Evolutionary conservation across 805 yeast genomes (phyloP), one percentile per base, ranked within the genome.

Genomic region (Pichia ethanolica): DNA sequence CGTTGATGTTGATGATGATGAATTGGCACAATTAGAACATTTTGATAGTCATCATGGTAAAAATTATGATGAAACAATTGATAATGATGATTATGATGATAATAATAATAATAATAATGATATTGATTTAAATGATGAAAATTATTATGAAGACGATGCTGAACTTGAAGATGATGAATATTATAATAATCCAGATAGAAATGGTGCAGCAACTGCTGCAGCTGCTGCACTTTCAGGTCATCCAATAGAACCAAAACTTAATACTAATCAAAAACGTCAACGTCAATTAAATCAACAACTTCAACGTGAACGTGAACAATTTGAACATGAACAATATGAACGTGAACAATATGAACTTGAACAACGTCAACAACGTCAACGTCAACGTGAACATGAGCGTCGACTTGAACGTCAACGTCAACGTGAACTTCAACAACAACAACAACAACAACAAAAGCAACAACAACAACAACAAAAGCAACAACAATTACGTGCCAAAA

Each of bases 31-130:
- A 5, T 48, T 54, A n/a, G 58, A 56, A 26, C 53, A 54, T n/a
- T 52, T 48, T 32, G 56, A 50, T 30, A 30, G 32, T 9, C 32
- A 30, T 30, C 32, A 30, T 30, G 32, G 32, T 30, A 6, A 30
- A 6, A 30, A 30, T 35, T 47, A 50, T 25, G 71, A 66, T 47
- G 65, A 57, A 14, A 51, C 55, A 44, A 61, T 59, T 40, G 55
- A 54, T 41, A 58, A 56, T 30, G 32, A 41, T 46, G 26, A n/a
- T 3, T 26, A 35, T 25, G 32, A 30, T 30, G 32, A 46, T 14
- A n/a, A 5, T 6, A 28, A 27, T 27, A 28, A 30, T 27, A 14
- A 42, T 5, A 47, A 47, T 20, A 44, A 39, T 20, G 27, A 25
- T 5, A 35, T 12, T 25, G n/a, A 20, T 20, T 20, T 13, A 14